Conservation (phyloP, 305 asterid species). For the Ajuga reptans region DNA sequence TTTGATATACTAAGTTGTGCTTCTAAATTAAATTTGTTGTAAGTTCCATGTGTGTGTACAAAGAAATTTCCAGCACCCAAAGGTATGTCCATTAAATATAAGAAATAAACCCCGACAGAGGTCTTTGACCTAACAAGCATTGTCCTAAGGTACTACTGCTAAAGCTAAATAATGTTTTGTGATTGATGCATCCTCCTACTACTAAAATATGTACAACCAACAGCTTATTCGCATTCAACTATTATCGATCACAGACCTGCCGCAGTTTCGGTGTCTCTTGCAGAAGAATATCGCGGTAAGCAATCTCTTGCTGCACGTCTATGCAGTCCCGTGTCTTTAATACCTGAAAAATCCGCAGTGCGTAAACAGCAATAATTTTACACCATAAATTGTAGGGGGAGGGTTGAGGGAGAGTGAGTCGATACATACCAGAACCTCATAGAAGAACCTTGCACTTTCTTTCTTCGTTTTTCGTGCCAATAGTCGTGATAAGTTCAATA, state of each 20-base stretch:
- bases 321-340: slow-evolving; percentile 48
- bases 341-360: slow-evolving; percentile 34
- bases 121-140: not conserved
- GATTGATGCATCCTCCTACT: no score
- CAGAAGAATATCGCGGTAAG: slow-evolving; percentile 43
- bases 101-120: no score
- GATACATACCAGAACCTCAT: slow-evolving; percentile 59
- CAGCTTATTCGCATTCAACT: not conserved
- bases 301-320: slow-evolving; percentile 49
- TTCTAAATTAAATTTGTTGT: not conserved
- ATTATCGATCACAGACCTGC: not conserved
- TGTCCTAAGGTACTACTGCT: not conserved
- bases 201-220: slow-evolving; percentile 8
- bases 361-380: no score
- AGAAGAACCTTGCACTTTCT: slow-evolving; percentile 59
- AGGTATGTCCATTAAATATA: no score
- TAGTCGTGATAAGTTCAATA: slow-evolving; percentile 36
- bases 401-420: no score
- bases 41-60: no score
- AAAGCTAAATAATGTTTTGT: not conserved
- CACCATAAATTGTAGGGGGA: no score
- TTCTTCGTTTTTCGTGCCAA: slow-evolving; percentile 51
- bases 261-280: slow-evolving; percentile 37
- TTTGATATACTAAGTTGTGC: not conserved
- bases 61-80: no score